phyloP scores from a whole-genome alignment of 2,329 filamentous ascomycete species.

The Colletotrichum godetiae region DNA sequence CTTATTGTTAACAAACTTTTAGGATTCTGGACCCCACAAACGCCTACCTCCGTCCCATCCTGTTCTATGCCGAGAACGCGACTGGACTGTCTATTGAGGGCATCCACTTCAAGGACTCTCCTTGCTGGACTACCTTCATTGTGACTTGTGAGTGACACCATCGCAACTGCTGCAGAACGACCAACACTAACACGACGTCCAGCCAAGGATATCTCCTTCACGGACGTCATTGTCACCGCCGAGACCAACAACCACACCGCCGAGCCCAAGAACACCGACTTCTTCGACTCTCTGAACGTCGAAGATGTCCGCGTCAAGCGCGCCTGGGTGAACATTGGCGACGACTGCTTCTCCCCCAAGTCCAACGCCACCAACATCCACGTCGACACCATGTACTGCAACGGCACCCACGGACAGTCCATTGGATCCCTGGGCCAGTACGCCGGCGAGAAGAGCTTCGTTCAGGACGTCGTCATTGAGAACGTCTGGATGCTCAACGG shows the following conservation, averaged over 20 bases:
- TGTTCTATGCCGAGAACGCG: slow-evolving; percentile 70
- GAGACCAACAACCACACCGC: slow-evolving; percentile 69
- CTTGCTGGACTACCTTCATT: slow-evolving; percentile 72
- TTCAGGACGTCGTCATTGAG: slow-evolving; percentile 64
- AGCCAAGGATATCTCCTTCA: slow-evolving; percentile 62
- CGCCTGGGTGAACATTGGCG: slow-evolving; percentile 67
- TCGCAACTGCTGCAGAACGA: too few species aligned
- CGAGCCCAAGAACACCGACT: slow-evolving; percentile 72
- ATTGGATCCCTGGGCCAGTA: slow-evolving; percentile 73
- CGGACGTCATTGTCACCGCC: slow-evolving; percentile 64
- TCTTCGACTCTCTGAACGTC: slow-evolving; percentile 38
- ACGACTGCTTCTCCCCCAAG: slow-evolving; percentile 74
- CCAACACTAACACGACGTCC: neutral
- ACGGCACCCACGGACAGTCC: slow-evolving; percentile 69
- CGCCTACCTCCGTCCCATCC: slow-evolving; percentile 65
- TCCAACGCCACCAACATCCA: slow-evolving; percentile 70
- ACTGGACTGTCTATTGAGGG: slow-evolving; percentile 68
- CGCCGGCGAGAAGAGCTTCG: slow-evolving; percentile 51
- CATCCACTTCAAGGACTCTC: slow-evolving; percentile 69
- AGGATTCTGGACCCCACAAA: slow-evolving; percentile 61
- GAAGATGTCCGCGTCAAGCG: slow-evolving; percentile 36
- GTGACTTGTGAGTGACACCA: slow-evolving; percentile 56
- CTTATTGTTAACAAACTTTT: neutral
- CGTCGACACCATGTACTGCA: slow-evolving; percentile 69
- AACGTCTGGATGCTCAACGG: slow-evolving; percentile 63